phyloP scores from a whole-genome alignment of 345 rosid species.

The Eucalyptus regnans region DNA sequence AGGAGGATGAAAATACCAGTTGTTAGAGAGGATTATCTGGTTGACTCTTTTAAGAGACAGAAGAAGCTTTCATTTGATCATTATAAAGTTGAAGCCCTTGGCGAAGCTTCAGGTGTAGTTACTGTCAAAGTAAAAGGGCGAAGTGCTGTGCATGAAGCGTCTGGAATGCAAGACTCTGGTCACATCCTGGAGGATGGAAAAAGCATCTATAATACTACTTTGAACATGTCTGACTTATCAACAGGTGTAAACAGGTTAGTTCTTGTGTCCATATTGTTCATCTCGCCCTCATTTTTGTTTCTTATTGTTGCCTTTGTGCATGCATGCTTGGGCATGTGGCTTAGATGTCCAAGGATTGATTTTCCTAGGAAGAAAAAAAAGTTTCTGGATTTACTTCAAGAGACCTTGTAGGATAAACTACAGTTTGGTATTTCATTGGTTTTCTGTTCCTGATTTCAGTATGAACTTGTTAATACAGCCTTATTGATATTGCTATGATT shows the following conservation, averaged over 20 bases:
- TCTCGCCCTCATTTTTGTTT: neutral
- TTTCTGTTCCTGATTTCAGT: neutral
- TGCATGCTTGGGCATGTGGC: neutral
- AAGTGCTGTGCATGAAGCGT: constrained; percentile 92
- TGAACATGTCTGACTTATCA: constrained; percentile 92
- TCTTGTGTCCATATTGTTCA: neutral
- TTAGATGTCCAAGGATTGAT: neutral
- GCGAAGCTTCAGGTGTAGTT: constrained; percentile 47
- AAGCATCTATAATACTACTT: constrained; percentile 82
- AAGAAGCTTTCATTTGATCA: constrained; percentile 73
- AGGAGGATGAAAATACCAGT: constrained; percentile 88
- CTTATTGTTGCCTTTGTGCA: neutral
- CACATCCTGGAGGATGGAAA: constrained; percentile 91
- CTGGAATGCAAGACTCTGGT: constrained; percentile 83
- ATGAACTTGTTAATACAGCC: neutral
- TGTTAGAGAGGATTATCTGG: constrained; percentile 79
- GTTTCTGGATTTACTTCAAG: neutral
- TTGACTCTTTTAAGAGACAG: constrained; percentile 62
- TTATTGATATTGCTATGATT: neutral
- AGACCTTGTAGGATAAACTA: neutral
- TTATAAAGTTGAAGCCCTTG: constrained; percentile 64
- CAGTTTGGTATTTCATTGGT: neutral
- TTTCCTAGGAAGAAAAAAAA: neutral
- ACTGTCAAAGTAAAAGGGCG: constrained; percentile 94
- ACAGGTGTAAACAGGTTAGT: constrained; percentile 79